Conservation (phyloP, 2,329 filamentous ascomycete genomes). For the Fusarium phyllophilum region DNA sequence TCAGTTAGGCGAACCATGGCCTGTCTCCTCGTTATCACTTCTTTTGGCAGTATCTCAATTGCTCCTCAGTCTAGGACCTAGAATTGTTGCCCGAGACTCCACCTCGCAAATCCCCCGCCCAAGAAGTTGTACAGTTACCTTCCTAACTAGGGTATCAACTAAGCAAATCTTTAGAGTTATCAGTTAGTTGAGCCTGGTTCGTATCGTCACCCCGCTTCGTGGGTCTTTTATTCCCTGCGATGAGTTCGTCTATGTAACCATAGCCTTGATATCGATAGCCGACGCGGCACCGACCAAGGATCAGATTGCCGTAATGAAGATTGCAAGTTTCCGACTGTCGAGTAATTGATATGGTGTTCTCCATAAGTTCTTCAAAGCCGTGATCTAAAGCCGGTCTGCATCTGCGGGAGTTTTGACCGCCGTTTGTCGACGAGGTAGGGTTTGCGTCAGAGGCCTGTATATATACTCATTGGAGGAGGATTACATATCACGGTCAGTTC, state of each 20-base stretch:
- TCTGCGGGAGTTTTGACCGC: neutral
- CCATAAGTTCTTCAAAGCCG: neutral
- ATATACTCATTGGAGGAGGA: neutral
- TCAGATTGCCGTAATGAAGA: neutral
- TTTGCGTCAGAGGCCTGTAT: neutral
- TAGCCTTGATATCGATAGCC: neutral
- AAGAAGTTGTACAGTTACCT: neutral
- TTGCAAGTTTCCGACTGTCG: neutral
- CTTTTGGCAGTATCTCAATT: neutral
- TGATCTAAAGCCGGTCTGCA: neutral
- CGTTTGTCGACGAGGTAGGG: neutral
- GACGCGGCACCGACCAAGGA: neutral
- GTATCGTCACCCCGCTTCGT: slow-evolving; percentile 7
- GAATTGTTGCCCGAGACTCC: slow-evolving; percentile 21
- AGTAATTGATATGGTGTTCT: neutral
- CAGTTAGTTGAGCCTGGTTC: neutral
- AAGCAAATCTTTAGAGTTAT: slow-evolving; percentile 25
- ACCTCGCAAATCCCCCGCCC: slow-evolving; percentile 5
- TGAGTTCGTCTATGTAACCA: neutral
- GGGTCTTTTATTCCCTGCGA: neutral
- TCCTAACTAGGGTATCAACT: slow-evolving; percentile 18
- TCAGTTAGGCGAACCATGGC: neutral
- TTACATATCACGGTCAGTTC: neutral
- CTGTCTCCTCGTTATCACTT: neutral
- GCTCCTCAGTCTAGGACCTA: slow-evolving; percentile 14